Conservation (phyloP, 352 stramenopile species). For the Phytopythium boreale region DNA sequence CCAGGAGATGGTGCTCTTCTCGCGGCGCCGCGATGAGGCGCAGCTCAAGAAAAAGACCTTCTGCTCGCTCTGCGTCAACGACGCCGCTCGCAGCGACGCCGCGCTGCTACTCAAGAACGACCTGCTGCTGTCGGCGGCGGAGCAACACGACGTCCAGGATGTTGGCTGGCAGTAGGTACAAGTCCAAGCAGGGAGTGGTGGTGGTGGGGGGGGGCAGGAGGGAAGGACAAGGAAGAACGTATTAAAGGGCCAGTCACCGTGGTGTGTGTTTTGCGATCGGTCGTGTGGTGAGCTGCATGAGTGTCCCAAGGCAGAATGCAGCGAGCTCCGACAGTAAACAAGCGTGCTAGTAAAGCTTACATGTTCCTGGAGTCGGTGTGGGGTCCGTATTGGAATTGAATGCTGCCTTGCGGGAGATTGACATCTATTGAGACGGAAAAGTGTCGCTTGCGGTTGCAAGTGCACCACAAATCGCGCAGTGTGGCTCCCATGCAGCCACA, state of each 20-base stretch:
- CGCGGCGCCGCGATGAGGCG: slow-evolving; percentile 11
- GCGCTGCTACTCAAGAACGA: slow-evolving; percentile 24
- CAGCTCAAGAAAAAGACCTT: slow-evolving; percentile 25
- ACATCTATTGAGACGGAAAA: too few relatives aligned
- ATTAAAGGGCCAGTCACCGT: not conserved
- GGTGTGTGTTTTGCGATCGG: not conserved
- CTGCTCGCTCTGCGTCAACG: slow-evolving; percentile 31
- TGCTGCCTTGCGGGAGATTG: not conserved
- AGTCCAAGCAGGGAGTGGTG: not conserved
- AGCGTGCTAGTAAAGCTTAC: not conserved
- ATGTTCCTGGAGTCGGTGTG: not conserved
- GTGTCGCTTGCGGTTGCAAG: too few relatives aligned
- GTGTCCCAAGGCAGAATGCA: not conserved
- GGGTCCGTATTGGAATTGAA: not conserved
- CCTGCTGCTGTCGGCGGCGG: slow-evolving; percentile 13
- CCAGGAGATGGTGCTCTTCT: slow-evolving; percentile 26
- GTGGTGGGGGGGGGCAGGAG: not conserved
- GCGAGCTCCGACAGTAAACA: not conserved
- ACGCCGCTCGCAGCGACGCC: slow-evolving; percentile 27
- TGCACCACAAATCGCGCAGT: too few relatives aligned
- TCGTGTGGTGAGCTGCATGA: not conserved
- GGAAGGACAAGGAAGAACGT: not conserved
- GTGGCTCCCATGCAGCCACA: not conserved
- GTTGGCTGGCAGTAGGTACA: slow-evolving; percentile 1
- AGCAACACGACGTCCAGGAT: slow-evolving; percentile 10